Base-by-base conservation (phyloP, 805 yeast genomes). In the Yarrowia alimentaria region DNA sequence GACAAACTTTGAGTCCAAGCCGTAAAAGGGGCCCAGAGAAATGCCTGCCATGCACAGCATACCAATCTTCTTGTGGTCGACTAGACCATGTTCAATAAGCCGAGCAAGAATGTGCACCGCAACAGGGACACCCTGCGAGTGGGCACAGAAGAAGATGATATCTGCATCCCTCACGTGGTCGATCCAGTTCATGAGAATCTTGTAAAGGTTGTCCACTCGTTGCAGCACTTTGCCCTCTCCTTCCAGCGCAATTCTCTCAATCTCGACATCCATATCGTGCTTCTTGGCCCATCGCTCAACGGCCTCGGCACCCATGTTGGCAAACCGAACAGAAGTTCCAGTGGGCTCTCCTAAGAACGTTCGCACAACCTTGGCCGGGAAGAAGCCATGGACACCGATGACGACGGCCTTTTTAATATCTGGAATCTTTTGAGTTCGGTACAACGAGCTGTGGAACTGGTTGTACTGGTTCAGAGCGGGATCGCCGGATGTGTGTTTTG, bases 91-190 rank as follows among this genome's bases (percentile, higher is more conserved):
- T 56, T 79, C 83, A 10, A 91, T 75, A 32, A 91, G 71, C 57
- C 76, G 75, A 0, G 95, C 83, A n/a, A 89, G 67, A 21, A 91
- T 64, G 24, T 87, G 81, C 1, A 88, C 80, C 0, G 95, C 78
- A 0, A 93, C 98, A 0, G 96, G 97, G 38, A 91, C 82, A 0
- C 99, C 99, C 65, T 91, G 99, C 0, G 97, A 90, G 66, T 91
- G 99, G 0, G 95, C 82, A 1, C 96, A 96, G 55, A 91, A 77
- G 62, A 83, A 88, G n/a, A 91, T 78, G 56, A 84, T 83, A 65
- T 91, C 98, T 0, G 96, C 91, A 13, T 61, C 57, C 18, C 56
- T 53, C 13, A 85, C 67, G 25, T 73, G 75, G n/a, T 72, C 67
- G 31, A 70, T 64, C 87, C 91, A 85, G 61, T 80, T 81, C 57